Evolutionary conservation across 2,329 filamentous ascomycete genomes (phyloP), one percentile per base, ranked within the genome.

Genomic region (Aspergillus quadricinctus): DNA sequence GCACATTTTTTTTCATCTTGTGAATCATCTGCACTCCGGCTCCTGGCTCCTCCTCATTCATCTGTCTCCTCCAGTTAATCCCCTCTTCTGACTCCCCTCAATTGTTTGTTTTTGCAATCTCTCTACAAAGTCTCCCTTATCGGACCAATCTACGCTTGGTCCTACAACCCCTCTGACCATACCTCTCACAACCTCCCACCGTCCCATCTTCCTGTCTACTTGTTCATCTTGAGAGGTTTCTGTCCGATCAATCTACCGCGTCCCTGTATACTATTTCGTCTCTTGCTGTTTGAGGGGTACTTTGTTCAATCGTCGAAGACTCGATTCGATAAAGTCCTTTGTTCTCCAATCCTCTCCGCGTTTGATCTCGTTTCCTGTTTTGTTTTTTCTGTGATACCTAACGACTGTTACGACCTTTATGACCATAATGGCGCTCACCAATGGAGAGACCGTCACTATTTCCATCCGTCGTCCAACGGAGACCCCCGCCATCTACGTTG

Each of bases 391-490:
- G 43, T 50, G 46, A 49, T 48, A 53, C 50, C 56, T 65, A 48
- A 59, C 62, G 60, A 61, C 59, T 59, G 59, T 64, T 53, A 63
- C 61, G 61, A 64, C 50, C 29, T 45, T 57, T 56, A 58, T 56
- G 57, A 58, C 56, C 57, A 59, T 52, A 57, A 65, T 65, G 63
- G 63, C 61, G 48, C 55, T 56, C 50, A 48, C 58, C 51, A 49
- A 52, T 60, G 54, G 49, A 52, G 62, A 67, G 55, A 61, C 63
- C 37, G 57, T 70, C 49, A 67, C 62, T 50, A 63, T 71, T 57
- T 61, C 69, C 43, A 57, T 68, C 50, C 62, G 62, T 54, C 66
- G 66, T 50, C 62, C 64, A 29, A 60, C 61, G 28, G 61, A 65
- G 48, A 60, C 62, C 50, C 66, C 67, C 23, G 45, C 58, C 41